Percentiles rank a stretch among this genome's conserved stretches.
Conservation (phyloP, 2,329 filamentous ascomycete genomes). For the Pleurostoma richardsiae region DNA sequence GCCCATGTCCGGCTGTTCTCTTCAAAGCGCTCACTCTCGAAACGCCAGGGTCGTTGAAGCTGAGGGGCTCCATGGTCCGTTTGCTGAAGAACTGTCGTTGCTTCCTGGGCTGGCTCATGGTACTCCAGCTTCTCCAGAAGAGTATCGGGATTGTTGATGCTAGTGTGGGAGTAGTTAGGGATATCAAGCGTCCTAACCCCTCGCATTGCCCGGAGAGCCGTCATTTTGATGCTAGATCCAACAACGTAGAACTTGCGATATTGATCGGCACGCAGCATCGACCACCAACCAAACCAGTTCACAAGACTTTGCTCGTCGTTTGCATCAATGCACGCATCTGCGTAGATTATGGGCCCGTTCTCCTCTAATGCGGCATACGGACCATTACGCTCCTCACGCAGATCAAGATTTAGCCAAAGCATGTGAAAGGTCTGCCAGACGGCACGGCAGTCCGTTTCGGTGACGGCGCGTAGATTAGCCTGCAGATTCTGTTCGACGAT, state of each 20-base stretch:
- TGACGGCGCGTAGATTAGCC: conserved; percentile 4
- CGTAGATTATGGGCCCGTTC: conserved; percentile 35
- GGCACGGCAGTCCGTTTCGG: background rate
- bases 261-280: conserved; percentile 38
- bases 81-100: too few relatives aligned
- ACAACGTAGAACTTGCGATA: conserved; percentile 52
- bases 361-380: conserved; percentile 18
- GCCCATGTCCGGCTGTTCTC: background rate
- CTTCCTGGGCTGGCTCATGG: background rate
- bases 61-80: too few relatives aligned
- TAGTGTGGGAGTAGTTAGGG: conserved; percentile 28
- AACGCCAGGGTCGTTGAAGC: too few relatives aligned
- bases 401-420: conserved; percentile 6
- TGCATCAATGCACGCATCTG: conserved; percentile 41
- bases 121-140: conserved; percentile 11
- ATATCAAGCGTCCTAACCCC: conserved; percentile 24
- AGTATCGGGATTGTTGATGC: conserved; percentile 30
- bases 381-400: conserved; percentile 18
- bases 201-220: conserved; percentile 8
- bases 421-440: conserved; percentile 1
- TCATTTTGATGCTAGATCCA: conserved; percentile 32
- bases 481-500: background rate
- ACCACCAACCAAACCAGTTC: conserved; percentile 60
- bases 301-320: conserved; percentile 59
- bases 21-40: too few relatives aligned